phyloP scores from a whole-genome alignment of 2,329 filamentous ascomycete genomes.

The Aspergillus pseudonomiae region DNA sequence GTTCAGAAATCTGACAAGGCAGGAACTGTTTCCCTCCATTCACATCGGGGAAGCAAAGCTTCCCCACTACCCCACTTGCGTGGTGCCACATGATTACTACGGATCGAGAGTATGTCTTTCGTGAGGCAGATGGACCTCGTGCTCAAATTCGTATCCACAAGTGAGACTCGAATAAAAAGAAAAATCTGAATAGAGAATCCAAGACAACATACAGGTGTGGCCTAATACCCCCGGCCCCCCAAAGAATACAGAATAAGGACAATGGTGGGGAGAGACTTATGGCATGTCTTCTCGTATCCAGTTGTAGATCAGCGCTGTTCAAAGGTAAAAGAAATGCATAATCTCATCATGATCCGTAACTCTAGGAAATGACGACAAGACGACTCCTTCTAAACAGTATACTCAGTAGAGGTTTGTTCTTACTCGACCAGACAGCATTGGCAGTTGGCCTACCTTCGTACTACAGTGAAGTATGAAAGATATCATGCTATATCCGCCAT shows the following conservation, averaged over 20 bases:
- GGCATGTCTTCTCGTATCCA: neutral
- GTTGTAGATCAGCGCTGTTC: slow-evolving; percentile 49
- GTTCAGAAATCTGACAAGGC: neutral
- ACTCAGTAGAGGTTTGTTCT: slow-evolving; percentile 23
- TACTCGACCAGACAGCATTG: neutral
- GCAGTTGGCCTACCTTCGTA: neutral
- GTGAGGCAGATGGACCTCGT: neutral
- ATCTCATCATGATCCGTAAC: slow-evolving; percentile 31
- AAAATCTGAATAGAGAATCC: neutral
- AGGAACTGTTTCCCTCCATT: neutral
- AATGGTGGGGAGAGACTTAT: neutral
- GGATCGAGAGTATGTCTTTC: neutral
- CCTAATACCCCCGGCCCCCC: neutral
- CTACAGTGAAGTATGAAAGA: slow-evolving; percentile 1
- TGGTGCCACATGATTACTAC: neutral
- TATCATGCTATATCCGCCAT: slow-evolving; percentile 31
- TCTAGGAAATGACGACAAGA: slow-evolving; percentile 21
- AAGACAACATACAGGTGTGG: neutral
- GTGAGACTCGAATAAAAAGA: neutral
- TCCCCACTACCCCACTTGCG: neutral
- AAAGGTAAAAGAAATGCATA: slow-evolving; percentile 6
- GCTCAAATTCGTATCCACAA: neutral
- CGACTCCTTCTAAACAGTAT: slow-evolving; percentile 30
- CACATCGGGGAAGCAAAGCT: neutral
- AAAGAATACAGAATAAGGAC: neutral